Base-by-base conservation (phyloP, 768 basidiomycete genomes). In the Clavaria fumosa region DNA sequence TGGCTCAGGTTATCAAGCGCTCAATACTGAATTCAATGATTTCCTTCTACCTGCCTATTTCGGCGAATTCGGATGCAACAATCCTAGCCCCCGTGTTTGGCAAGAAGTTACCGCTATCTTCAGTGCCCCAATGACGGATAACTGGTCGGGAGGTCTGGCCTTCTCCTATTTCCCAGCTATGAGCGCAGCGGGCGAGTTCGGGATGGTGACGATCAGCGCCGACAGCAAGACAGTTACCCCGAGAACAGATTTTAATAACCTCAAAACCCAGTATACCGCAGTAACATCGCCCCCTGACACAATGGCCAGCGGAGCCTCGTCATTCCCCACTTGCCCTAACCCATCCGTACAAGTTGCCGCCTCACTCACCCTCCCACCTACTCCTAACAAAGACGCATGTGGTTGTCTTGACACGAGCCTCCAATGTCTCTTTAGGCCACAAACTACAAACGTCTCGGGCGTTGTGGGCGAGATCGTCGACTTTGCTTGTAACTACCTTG, bases 101-200 rank as follows among this genome's bases (percentile, higher is more conserved):
- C 76, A 75, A 23, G 90, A 95, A 53, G 71, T 75, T 10, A 64
- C 55, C 33, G 72, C 78, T 19, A 64, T 93, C 19, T 83, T 84
- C 54, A 69, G 78, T 42, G 52, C 67, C 7, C 56, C 78, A 5
- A 84, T 90, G 72, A 67, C 75, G 14, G 57, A 74, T 39, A 75
- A 79, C 35, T 93, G 81, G 76, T 88, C 83, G 22, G 90, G 90
- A 43, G 89, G 84, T 37, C 47, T 93, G 37, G 88, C 89, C 3
- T 88, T 86, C 56, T 78, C 77, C 34, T 93, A 91, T 57, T 90
- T 93, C 70, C 80, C 83, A 2, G 84, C 84, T 14, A 33, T 50
- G n/a, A 78, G 77, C 45, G 70, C 64, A 5, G 61, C 66, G 37
- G 84, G 84, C 35, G 61, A 78, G 47, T 95, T 83, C 45, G 90